Base-by-base conservation (phyloP, 805 yeast genomes). In the Candida ponderosae region DNA sequence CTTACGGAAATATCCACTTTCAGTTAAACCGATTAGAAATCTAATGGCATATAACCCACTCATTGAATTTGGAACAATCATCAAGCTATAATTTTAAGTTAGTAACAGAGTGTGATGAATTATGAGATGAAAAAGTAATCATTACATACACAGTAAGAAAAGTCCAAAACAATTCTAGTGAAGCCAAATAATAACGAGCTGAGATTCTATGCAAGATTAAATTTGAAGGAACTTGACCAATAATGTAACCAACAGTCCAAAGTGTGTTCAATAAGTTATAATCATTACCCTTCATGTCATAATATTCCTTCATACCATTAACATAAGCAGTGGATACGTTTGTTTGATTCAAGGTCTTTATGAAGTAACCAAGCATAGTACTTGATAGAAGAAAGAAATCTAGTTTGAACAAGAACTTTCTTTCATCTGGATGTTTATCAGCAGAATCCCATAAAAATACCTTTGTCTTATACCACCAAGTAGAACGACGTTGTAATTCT, bases 181-280 rank as follows among this genome's bases (percentile, higher is more conserved):
- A 52, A 4, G 70, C 72, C 30, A 70, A 50, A 38, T 63, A 68
- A 41, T 53, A 66, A 21, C 72, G 46, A 10, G 71, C 68, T 6
- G 68, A 57, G 6, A 65, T 51, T 18, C 57, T 45, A 42, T 61
- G 66, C 30, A 68, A 47, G 14, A 70, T 47, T 36, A 56, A 45
- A 29, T 63, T 63, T 1, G 72, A 62, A 5, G 76, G 76, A 18
- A 70, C 54, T 40, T 65, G 71, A 2, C 74, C 74, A 33, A 71
- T 47, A 30, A 69, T 61, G 39, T 70, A 70, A 5, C 76, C 76
- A n/a, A 65, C 65, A 1, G 74, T 64, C 65, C 66, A 70, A 26
- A 62, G 41, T 1, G 74, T 60, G 9, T 53, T 49, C 46, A 69
- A 44, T 40, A 63, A 65, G 42, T 72, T 70, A 41, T 61, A 64